Percentiles rank a stretch among this genome's conserved stretches.
These are phyloP conservation scores for Nemania bipapillata DNA, from an alignment of 2,329 filamentous ascomycete species.

Conservation along the genomic window DNA sequence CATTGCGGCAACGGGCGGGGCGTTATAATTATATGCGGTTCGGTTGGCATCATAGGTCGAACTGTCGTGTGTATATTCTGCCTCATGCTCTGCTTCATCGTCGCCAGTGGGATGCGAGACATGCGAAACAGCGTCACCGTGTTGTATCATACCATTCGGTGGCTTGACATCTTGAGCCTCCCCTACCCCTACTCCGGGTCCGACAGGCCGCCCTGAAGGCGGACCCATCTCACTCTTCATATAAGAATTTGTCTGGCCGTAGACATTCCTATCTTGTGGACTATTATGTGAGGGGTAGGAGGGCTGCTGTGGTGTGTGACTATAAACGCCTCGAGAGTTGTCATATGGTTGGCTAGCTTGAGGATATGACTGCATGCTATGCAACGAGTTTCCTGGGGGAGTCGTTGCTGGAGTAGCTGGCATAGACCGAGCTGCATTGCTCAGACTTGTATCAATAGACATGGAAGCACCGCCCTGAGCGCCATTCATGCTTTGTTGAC, in stretches of 20 bases:
- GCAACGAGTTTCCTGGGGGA: constrained; percentile 79
- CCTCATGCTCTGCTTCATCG: constrained; percentile 77
- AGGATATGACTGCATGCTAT: constrained; percentile 82
- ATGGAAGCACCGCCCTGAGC: constrained; percentile 75
- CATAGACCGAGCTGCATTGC: constrained; percentile 79
- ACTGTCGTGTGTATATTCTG: constrained; percentile 88
- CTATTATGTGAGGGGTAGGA: constrained; percentile 73
- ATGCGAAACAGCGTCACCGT: constrained; percentile 65
- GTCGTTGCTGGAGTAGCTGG: constrained; percentile 91
- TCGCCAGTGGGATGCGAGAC: constrained; percentile 66
- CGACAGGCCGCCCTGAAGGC: constrained; percentile 71
- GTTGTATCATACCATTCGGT: constrained; percentile 73
- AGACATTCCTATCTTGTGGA: constrained; percentile 71
- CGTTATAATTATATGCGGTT: constrained; percentile 80
- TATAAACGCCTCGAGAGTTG: constrained; percentile 78
- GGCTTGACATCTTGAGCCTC: constrained; percentile 73
- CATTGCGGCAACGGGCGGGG: constrained; percentile 72
- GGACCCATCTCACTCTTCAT: constrained; percentile 91
- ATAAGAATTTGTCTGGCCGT: constrained; percentile 74
- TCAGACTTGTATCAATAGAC: constrained; percentile 82
- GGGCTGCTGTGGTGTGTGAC: constrained; percentile 72
- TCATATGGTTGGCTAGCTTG: constrained; percentile 77
- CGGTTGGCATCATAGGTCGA: constrained; percentile 78
- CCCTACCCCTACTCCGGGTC: constrained; percentile 67
- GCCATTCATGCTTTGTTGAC: constrained; percentile 69